These are phyloP conservation scores for Vitis hybrid DNA, from an alignment of 177 flowering plant genomes.

Conservation along the genomic window DNA sequence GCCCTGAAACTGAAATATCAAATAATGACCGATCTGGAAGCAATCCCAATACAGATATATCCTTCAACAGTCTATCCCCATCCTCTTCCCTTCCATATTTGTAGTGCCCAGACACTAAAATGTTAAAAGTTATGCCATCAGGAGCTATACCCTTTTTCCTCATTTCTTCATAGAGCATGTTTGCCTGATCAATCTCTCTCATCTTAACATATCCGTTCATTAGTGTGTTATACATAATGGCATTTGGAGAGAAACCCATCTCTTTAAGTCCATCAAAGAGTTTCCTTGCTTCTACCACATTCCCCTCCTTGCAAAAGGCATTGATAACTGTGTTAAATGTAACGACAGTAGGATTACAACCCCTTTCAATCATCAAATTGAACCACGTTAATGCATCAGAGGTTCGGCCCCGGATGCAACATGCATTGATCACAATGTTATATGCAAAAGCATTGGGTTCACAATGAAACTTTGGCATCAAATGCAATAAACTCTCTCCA, in stretches of 20 bases:
- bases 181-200: constrained; percentile 60
- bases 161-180: constrained; percentile 66
- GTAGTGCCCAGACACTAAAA: constrained; percentile 58
- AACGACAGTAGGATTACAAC: constrained; percentile 51
- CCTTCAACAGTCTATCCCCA: constrained; percentile 47
- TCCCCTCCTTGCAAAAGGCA: constrained; percentile 77
- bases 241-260: constrained; percentile 44
- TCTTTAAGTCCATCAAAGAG: constrained; percentile 48
- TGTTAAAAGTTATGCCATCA: constrained; percentile 74
- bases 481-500: constrained; percentile 58
- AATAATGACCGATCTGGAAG: constrained; percentile 37
- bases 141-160: constrained; percentile 53
- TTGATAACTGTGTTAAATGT: constrained; percentile 65
- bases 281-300: constrained; percentile 60
- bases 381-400: constrained; percentile 47
- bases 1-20: constrained; percentile 56
- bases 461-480: constrained; percentile 64
- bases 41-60: constrained; percentile 34
- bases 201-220: constrained; percentile 86
- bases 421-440: constrained; percentile 74
- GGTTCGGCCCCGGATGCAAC: constrained; percentile 53
- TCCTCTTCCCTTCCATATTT: constrained; percentile 66
- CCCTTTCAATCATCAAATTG: constrained; percentile 51
- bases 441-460: constrained; percentile 57
- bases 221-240: constrained; percentile 56